phyloP scores from a whole-genome alignment of 1,139 yeast species.

The Pichia sorboxylosa region DNA sequence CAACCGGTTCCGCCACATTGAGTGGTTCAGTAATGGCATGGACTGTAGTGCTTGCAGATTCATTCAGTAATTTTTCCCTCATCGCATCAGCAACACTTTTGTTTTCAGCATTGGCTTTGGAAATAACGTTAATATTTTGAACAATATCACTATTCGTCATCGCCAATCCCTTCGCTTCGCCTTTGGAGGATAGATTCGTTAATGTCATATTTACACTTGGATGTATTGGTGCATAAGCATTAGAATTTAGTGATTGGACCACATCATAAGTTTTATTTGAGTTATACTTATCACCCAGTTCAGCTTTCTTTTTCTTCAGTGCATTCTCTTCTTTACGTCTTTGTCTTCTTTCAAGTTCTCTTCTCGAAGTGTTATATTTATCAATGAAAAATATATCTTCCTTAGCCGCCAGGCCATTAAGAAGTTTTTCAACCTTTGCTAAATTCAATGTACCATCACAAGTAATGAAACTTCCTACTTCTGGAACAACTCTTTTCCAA shows the following conservation, averaged over 20 bases:
- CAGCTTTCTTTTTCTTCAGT: slow-evolving; percentile 27
- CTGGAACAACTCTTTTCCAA: slow-evolving; percentile 69
- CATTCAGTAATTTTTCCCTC: slow-evolving; percentile 28
- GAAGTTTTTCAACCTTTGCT: slow-evolving; percentile 60
- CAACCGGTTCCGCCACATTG: slow-evolving; percentile 18
- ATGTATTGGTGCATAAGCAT: slow-evolving; percentile 64
- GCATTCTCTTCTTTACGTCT: slow-evolving; percentile 25
- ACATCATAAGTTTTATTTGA: too few relatives aligned
- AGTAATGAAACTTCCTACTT: slow-evolving; percentile 66
- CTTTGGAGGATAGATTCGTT: slow-evolving; percentile 47
- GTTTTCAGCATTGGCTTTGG: slow-evolving; percentile 67
- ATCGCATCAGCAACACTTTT: slow-evolving; percentile 58
- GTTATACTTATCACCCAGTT: slow-evolving; percentile 62
- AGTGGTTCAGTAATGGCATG: slow-evolving; percentile 8
- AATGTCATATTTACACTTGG: slow-evolving; percentile 71
- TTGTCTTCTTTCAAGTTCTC: slow-evolving; percentile 34
- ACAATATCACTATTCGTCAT: slow-evolving; percentile 67
- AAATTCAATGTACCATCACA: slow-evolving; percentile 79
- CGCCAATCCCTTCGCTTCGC: slow-evolving; percentile 59
- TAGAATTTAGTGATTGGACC: too few relatives aligned
- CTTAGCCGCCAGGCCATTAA: slow-evolving; percentile 53
- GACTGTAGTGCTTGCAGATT: slow-evolving; percentile 18
- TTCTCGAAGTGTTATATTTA: slow-evolving; percentile 50
- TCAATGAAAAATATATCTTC: slow-evolving; percentile 73
- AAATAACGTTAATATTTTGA: slow-evolving; percentile 51